A percentile compares a stretch with the other conserved stretches of the same genome.
phyloP scores from a whole-genome alignment of 164 flowering plant genomes.

The Berberis thunbergii region DNA sequence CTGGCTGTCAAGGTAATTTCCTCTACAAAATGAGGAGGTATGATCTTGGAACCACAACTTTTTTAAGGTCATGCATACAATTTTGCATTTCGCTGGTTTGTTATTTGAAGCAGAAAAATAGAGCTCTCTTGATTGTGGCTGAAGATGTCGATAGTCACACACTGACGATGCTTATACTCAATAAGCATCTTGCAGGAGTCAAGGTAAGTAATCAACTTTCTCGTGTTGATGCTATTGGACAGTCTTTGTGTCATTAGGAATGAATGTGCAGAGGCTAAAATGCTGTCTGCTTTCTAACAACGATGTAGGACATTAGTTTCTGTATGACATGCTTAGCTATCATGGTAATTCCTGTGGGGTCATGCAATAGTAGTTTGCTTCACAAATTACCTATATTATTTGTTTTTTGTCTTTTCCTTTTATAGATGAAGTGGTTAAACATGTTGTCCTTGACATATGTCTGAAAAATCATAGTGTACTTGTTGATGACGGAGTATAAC shows the following conservation, averaged over 20 bases:
- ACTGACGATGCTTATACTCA: conserved; percentile 63
- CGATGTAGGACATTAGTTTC: too few species aligned
- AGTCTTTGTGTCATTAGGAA: not conserved
- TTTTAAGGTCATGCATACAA: not conserved
- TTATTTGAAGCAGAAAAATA: conserved; percentile 26
- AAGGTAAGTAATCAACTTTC: conserved; percentile 37
- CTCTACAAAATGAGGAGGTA: not conserved
- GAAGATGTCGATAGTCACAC: conserved; percentile 85
- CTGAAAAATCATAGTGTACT: too few species aligned
- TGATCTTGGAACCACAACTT: not conserved
- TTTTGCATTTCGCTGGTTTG: conserved; percentile 2
- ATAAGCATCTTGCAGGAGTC: conserved; percentile 70
- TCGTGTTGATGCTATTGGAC: not conserved
- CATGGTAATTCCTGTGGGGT: too few species aligned
- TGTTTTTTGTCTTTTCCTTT: too few species aligned
- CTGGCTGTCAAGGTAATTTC: conserved; percentile 43
- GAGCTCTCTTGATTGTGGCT: conserved; percentile 70
- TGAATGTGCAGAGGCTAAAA: too few species aligned
- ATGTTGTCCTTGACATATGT: too few species aligned
- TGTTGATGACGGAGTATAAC: too few species aligned
- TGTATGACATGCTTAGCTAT: too few species aligned
- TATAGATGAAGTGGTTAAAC: too few species aligned
- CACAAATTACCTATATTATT: too few species aligned
- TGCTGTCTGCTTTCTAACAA: too few species aligned
- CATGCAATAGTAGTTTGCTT: too few species aligned